A percentile compares a stretch with the other conserved stretches of the same genome.
Evolutionary conservation across 306 rosid species (phyloP).

Genomic region (Glycine latifolia): DNA sequence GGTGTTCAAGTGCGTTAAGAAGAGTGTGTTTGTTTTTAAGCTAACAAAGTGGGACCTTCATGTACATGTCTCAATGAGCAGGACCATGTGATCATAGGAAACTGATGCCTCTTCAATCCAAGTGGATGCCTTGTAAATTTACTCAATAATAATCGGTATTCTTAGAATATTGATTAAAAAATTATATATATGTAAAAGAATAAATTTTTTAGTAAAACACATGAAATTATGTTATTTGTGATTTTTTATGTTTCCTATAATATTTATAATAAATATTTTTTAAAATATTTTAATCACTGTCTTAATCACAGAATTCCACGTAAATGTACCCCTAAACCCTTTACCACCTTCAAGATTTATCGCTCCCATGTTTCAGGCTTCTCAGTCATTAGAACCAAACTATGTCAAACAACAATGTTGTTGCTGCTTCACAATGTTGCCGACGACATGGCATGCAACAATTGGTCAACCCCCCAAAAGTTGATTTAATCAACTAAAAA

Average conservation of each 20-base stretch:
- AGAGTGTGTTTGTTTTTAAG: slow-evolving; percentile 73
- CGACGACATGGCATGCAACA: slow-evolving; percentile 48
- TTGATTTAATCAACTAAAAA: slow-evolving; percentile 5
- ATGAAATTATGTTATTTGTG: no score
- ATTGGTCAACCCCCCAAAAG: slow-evolving; percentile 35
- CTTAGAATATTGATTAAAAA: no score
- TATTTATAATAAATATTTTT: no score
- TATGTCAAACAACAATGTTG: no score
- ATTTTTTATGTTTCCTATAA: no score
- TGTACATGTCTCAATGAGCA: slow-evolving; percentile 79
- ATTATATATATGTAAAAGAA: no score
- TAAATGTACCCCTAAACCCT: slow-evolving; percentile 31
- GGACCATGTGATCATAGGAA: slow-evolving; percentile 80
- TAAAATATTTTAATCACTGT: no score
- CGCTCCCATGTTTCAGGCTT: slow-evolving; percentile 53
- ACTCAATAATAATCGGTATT: no score
- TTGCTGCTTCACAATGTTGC: neutral
- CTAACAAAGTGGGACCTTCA: slow-evolving; percentile 82
- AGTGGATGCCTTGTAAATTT: no score
- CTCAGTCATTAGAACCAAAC: no score
- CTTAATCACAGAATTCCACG: slow-evolving; percentile 55
- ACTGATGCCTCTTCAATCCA: slow-evolving; percentile 43
- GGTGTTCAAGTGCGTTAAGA: slow-evolving; percentile 71
- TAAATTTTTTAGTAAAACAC: no score
- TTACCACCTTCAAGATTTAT: slow-evolving; percentile 39